A percentile compares a stretch with the other conserved stretches of the same genome.
phyloP scores from a whole-genome alignment of 768 basidiomycete species.

The Daedaleopsis nitida region DNA sequence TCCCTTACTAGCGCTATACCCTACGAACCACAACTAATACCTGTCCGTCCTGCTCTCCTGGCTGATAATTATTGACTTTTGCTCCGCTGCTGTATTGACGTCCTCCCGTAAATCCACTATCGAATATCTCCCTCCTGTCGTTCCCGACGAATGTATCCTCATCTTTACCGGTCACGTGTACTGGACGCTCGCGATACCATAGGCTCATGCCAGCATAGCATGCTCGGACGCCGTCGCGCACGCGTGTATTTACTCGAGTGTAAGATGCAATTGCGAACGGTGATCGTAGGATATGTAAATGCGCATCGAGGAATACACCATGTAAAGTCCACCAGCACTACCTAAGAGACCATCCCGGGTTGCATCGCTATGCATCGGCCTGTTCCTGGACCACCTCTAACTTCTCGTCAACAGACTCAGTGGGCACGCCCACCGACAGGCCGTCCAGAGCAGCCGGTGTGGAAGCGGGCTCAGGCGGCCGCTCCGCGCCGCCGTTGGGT shows the following conservation, averaged over 20 bases:
- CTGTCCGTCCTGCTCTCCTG: conserved; percentile 24
- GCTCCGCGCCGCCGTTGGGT: conserved; percentile 43
- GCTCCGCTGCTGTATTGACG: conserved; percentile 29
- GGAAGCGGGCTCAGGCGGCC: conserved; percentile 46
- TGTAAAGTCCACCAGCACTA: conserved; percentile 20
- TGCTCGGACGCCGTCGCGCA: not conserved
- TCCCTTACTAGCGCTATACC: conserved; percentile 9
- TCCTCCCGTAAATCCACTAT: conserved; percentile 15
- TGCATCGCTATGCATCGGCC: conserved; percentile 26
- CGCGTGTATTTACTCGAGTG: not conserved
- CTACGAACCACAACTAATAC: conserved; percentile 21
- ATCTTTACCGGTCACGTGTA: conserved; percentile 13
- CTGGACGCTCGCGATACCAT: conserved; percentile 17
- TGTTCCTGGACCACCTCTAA: conserved; percentile 43
- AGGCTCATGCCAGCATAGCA: not conserved
- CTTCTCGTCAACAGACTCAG: conserved; percentile 45
- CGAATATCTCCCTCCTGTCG: conserved; percentile 22
- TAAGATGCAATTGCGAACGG: conserved; percentile 14
- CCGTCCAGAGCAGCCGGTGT: conserved; percentile 40
- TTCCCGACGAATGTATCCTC: conserved; percentile 23
- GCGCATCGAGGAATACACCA: conserved; percentile 21
- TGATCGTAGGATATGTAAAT: conserved; percentile 15
- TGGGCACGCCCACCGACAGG: conserved; percentile 36
- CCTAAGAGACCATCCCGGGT: conserved; percentile 13
- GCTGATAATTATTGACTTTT: conserved; percentile 31